Conservation (phyloP, 2,329 filamentous ascomycete genomes). For the Aureobasidium sp. region DNA sequence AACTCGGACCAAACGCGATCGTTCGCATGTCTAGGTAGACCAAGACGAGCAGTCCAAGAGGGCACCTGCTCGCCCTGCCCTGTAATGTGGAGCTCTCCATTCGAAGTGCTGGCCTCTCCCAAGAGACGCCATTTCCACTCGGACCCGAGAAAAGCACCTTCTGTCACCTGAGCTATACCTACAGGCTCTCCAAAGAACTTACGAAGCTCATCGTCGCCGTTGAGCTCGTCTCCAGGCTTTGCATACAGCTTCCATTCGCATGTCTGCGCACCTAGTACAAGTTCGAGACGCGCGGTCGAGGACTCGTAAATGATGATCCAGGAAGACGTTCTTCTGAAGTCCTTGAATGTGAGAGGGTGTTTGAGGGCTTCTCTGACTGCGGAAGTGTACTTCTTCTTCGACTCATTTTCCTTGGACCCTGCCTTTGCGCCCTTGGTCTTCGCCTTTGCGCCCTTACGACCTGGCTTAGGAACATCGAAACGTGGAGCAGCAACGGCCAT, state of each 20-base stretch:
- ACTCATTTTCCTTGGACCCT: background rate
- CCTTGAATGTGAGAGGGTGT: conserved; percentile 30
- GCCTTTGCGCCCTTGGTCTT: background rate
- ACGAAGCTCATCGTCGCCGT: conserved; percentile 20
- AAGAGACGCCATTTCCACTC: conserved; percentile 40
- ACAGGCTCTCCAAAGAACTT: conserved; percentile 24
- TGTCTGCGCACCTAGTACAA: conserved; percentile 23
- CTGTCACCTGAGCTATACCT: conserved; percentile 19
- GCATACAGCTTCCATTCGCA: conserved; percentile 29
- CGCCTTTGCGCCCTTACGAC: background rate
- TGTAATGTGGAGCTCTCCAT: conserved; percentile 20
- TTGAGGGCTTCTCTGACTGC: conserved; percentile 29
- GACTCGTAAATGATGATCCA: conserved; percentile 41
- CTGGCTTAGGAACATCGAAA: background rate
- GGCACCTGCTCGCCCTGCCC: conserved; percentile 21
- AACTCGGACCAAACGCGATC: conserved; percentile 41
- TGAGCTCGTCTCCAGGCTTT: conserved; percentile 17
- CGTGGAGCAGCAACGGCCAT: background rate
- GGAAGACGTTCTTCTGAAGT: conserved; percentile 25
- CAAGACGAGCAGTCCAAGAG: conserved; percentile 34
- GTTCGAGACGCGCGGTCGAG: conserved; percentile 31
- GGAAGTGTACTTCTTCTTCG: conserved; percentile 24
- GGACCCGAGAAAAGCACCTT: conserved; percentile 30
- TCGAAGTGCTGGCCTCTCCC: background rate
- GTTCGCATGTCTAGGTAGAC: conserved; percentile 32